Percentiles rank a stretch among this genome's conserved stretches.
These are phyloP conservation scores for Penicillium crystallinum DNA, from an alignment of 495 filamentous ascomycete genomes.

Conservation along the genomic window DNA sequence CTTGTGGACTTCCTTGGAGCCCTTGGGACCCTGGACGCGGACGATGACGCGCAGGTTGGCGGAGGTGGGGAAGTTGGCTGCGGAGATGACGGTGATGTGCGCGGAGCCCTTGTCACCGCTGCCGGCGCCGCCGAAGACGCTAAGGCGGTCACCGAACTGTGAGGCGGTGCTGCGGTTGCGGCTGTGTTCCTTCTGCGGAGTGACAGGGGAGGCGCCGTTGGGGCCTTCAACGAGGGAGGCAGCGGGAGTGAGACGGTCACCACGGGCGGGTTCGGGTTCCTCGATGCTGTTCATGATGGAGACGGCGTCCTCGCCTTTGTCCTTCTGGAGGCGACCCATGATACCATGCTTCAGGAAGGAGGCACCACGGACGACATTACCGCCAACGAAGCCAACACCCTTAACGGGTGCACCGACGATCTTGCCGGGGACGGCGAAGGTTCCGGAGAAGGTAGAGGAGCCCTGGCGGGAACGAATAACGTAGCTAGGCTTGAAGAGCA, in stretches of 20 bases:
- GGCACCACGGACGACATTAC: slow-evolving; percentile 80
- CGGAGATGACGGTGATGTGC: slow-evolving; percentile 72
- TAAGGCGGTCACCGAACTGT: slow-evolving; percentile 39
- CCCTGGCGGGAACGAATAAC: slow-evolving; percentile 84
- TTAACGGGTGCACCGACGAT: slow-evolving; percentile 92
- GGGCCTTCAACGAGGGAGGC: slow-evolving; percentile 29
- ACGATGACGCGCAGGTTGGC: slow-evolving; percentile 80
- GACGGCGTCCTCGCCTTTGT: slow-evolving; percentile 54
- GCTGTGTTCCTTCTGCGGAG: slow-evolving; percentile 45
- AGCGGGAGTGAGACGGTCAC: slow-evolving; percentile 34
- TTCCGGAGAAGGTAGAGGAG: slow-evolving; percentile 88
- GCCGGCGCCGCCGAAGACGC: slow-evolving; percentile 46
- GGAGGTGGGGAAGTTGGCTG: slow-evolving; percentile 67
- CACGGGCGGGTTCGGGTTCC: slow-evolving; percentile 35
- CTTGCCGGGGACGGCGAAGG: slow-evolving; percentile 85
- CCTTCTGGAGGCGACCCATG: slow-evolving; percentile 50
- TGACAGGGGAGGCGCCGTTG: slow-evolving; percentile 30
- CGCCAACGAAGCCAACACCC: slow-evolving; percentile 74
- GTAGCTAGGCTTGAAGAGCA: slow-evolving; percentile 93
- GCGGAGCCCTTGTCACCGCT: slow-evolving; percentile 65
- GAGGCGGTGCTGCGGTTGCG: slow-evolving; percentile 66
- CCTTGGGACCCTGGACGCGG: slow-evolving; percentile 59
- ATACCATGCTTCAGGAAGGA: slow-evolving; percentile 80
- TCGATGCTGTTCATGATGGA: slow-evolving; percentile 13
- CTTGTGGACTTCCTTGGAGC: slow-evolving; percentile 75